These are phyloP conservation scores for Diplodia scrobiculata DNA, from an alignment of 2,329 filamentous ascomycete species.

Conservation along the genomic window DNA sequence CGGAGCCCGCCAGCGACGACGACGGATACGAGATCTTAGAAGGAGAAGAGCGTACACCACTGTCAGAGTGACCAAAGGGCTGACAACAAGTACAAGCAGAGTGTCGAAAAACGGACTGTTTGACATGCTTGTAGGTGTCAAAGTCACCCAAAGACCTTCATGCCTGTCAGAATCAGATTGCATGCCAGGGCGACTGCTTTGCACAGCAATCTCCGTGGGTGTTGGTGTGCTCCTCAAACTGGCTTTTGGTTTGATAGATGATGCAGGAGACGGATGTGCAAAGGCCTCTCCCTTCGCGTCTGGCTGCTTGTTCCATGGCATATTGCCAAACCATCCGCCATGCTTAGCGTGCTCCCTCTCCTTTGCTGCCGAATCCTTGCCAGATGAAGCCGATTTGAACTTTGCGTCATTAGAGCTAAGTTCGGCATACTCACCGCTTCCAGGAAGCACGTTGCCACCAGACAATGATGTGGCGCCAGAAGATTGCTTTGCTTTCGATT, in stretches of 20 bases:
- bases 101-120: conserved; percentile 95
- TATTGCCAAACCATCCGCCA: conserved; percentile 33
- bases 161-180: conserved; percentile 49
- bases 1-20: conserved; percentile 91
- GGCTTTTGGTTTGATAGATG: conserved; percentile 18
- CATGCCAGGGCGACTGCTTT: background rate
- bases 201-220: background rate
- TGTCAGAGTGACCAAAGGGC: conserved; percentile 86
- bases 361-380: background rate
- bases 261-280: background rate
- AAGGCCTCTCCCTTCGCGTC: conserved; percentile 30
- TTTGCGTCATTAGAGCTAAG: conserved; percentile 1
- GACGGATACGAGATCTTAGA: conserved; percentile 81
- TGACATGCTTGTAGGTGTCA: conserved; percentile 84
- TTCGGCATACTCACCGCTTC: conserved; percentile 67
- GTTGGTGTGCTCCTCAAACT: conserved; percentile 33
- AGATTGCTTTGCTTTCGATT: conserved; percentile 28
- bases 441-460: conserved; percentile 69
- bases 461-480: conserved; percentile 44
- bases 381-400: background rate
- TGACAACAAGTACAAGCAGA: conserved; percentile 91
- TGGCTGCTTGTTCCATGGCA: conserved; percentile 36
- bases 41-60: conserved; percentile 89
- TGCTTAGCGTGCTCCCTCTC: conserved; percentile 35
- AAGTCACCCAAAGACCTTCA: conserved; percentile 92